A percentile compares a stretch with the other conserved stretches of the same genome.
phyloP scores from a whole-genome alignment of 345 rosid genomes.

The Boechera stricta region DNA sequence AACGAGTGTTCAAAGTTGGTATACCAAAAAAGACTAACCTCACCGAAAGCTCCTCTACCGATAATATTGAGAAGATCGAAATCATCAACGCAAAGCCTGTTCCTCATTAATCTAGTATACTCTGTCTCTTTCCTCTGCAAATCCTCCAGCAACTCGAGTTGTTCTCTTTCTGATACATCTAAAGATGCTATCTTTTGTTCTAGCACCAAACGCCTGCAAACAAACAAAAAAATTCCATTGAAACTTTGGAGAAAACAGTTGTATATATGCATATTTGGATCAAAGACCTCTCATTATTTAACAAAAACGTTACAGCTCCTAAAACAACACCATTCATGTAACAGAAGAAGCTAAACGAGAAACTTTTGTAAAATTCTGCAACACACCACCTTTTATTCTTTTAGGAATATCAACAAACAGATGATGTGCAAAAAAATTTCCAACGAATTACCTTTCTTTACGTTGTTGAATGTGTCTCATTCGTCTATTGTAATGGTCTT shows the following conservation, averaged over 20 bases:
- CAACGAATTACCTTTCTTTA: slow-evolving; percentile 58
- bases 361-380: background rate
- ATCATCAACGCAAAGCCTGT: slow-evolving; percentile 85
- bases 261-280: background rate
- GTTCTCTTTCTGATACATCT: slow-evolving; percentile 75
- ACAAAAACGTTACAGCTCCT: slow-evolving; percentile 26
- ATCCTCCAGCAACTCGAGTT: slow-evolving; percentile 69
- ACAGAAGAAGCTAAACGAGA: background rate
- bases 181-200: slow-evolving; percentile 77
- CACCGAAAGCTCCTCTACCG: slow-evolving; percentile 97
- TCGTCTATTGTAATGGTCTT: slow-evolving; percentile 83
- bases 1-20: background rate
- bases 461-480: slow-evolving; percentile 86
- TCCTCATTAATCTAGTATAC: slow-evolving; percentile 81
- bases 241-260: background rate
- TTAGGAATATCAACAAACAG: slow-evolving; percentile 30
- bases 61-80: slow-evolving; percentile 78
- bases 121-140: slow-evolving; percentile 87
- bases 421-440: background rate
- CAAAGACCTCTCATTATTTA: slow-evolving; percentile 9
- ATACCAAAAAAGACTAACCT: slow-evolving; percentile 57
- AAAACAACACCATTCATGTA: slow-evolving; percentile 30
- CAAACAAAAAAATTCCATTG: background rate
- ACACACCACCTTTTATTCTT: background rate
- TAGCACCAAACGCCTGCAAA: slow-evolving; percentile 66